phyloP scores from a whole-genome alignment of 768 basidiomycete genomes.

The Macrolepiota fuliginosa region DNA sequence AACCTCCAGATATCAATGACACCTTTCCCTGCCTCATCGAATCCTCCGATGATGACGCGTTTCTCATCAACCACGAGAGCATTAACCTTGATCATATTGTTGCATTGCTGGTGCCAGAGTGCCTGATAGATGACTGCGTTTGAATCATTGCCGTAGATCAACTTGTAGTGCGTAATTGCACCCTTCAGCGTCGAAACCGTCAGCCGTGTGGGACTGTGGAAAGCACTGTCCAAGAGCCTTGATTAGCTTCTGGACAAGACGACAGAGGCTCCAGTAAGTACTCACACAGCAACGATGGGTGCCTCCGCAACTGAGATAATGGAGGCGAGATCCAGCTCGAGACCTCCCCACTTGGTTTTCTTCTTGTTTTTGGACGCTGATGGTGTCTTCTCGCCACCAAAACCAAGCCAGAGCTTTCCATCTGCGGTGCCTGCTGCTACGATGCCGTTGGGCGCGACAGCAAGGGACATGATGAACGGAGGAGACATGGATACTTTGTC shows the following conservation, averaged over 20 bases:
- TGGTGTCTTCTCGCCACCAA: conserved; percentile 61
- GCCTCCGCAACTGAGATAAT: conserved; percentile 61
- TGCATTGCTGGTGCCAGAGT: conserved; percentile 44
- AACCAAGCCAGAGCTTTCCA: conserved; percentile 68
- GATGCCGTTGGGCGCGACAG: conserved; percentile 56
- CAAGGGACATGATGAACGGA: conserved; percentile 67
- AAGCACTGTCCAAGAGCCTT: conserved; percentile 43
- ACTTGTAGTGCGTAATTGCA: conserved; percentile 44
- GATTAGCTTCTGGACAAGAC: neutral
- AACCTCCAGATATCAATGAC: conserved; percentile 60
- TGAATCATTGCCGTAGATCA: conserved; percentile 36
- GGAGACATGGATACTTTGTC: conserved; percentile 63
- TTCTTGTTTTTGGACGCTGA: conserved; percentile 41
- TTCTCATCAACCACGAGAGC: conserved; percentile 47
- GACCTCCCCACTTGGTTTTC: conserved; percentile 71
- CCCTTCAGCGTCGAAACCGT: conserved; percentile 64
- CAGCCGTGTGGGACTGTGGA: conserved; percentile 38
- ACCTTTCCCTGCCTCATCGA: conserved; percentile 56
- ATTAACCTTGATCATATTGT: conserved; percentile 61
- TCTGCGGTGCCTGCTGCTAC: conserved; percentile 76
- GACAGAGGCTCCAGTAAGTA: neutral
- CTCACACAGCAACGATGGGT: conserved; percentile 71
- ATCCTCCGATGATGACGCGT: conserved; percentile 59
- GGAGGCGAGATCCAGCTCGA: conserved; percentile 44
- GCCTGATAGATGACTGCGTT: conserved; percentile 39